A percentile compares a stretch with the other conserved stretches of the same genome.
These are phyloP conservation scores for Fusarium kyushuense DNA, from an alignment of 2,329 filamentous ascomycete genomes.

Conservation along the genomic window DNA sequence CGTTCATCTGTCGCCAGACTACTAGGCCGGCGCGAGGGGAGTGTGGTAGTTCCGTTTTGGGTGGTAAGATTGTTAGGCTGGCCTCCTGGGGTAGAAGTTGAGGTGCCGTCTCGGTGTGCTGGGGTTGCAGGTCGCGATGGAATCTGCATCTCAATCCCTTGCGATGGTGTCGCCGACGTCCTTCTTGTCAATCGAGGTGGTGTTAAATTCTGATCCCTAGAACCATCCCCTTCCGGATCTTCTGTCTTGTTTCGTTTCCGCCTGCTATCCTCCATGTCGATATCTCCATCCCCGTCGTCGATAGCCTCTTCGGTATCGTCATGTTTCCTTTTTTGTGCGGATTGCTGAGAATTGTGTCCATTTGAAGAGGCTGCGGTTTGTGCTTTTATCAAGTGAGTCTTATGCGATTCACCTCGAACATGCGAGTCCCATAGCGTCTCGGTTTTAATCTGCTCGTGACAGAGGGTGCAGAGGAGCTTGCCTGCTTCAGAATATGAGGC, in stretches of 20 bases:
- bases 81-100: slow-evolving; percentile 56
- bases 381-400: slow-evolving; percentile 42
- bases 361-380: slow-evolving; percentile 36
- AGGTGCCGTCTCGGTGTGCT: slow-evolving; percentile 57
- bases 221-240: slow-evolving; percentile 36
- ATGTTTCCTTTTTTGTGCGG: slow-evolving; percentile 52
- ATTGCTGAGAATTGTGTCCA: slow-evolving; percentile 32
- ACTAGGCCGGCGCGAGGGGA: slow-evolving; percentile 49
- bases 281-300: slow-evolving; percentile 48
- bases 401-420: slow-evolving; percentile 61
- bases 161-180: slow-evolving; percentile 64
- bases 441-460: slow-evolving; percentile 72
- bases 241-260: slow-evolving; percentile 62
- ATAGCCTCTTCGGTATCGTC: slow-evolving; percentile 51
- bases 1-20: slow-evolving; percentile 37
- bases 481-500: slow-evolving; percentile 76
- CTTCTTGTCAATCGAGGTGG: slow-evolving; percentile 60
- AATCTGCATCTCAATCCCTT: slow-evolving; percentile 71
- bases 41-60: slow-evolving; percentile 45
- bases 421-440: slow-evolving; percentile 77
- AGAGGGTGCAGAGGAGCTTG: slow-evolving; percentile 75
- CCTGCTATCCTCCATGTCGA: slow-evolving; percentile 54
- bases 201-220: slow-evolving; percentile 47
- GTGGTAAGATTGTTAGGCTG: slow-evolving; percentile 29
- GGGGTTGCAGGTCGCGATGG: slow-evolving; percentile 74